phyloP scores from a whole-genome alignment of 371 early-diverging fungal species.

The Apophysomyces elegans region DNA sequence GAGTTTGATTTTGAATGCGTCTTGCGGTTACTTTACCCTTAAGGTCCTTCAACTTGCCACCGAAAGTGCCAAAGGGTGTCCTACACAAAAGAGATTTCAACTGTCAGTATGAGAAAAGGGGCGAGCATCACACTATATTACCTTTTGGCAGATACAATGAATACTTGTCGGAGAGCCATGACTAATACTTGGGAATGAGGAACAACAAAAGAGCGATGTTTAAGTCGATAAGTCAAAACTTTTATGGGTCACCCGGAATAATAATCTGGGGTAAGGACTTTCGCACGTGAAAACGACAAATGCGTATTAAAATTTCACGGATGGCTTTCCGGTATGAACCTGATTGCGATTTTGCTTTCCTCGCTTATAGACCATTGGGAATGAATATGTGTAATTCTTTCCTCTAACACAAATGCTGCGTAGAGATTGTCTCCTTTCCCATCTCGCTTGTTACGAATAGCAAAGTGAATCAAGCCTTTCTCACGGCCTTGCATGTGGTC shows the following conservation, averaged over 20 bases:
- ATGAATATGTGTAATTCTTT: no score
- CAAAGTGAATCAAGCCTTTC: no score
- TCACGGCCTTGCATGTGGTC: no score
- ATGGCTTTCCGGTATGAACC: no score
- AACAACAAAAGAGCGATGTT: conserved; percentile 10
- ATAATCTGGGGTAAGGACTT: not conserved
- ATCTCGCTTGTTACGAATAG: no score
- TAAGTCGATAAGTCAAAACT: not conserved
- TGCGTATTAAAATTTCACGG: not conserved
- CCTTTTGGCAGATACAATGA: conserved; percentile 57
- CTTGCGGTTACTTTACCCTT: conserved; percentile 39
- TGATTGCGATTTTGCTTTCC: no score
- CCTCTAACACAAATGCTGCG: no score
- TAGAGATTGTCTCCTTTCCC: no score
- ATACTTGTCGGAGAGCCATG: conserved; percentile 53
- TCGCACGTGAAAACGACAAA: conserved; percentile 5
- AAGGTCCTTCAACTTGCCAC: conserved; percentile 83
- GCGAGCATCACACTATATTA: not conserved
- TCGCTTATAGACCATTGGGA: no score
- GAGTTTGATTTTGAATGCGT: not conserved
- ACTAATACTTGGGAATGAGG: conserved; percentile 5
- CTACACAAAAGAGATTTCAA: conserved; percentile 17
- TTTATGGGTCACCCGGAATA: conserved; percentile 1
- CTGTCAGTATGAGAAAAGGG: not conserved
- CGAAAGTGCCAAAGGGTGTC: conserved; percentile 85